Evolutionary conservation across 2,329 filamentous ascomycete species (phyloP).

Genomic region (Calonectria naviculata): DNA sequence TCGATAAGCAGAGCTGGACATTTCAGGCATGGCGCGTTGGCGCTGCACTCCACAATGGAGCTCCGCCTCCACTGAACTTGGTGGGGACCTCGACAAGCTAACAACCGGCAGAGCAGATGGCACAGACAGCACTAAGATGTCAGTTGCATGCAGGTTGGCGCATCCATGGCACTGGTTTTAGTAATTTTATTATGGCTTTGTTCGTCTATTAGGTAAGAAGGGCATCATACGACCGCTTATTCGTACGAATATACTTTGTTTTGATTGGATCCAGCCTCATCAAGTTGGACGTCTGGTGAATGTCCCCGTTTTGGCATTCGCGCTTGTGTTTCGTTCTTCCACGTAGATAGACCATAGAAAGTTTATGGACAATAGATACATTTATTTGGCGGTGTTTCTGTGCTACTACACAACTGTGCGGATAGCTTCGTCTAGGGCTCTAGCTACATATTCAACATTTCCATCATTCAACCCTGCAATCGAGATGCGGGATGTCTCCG

Average conservation of each 20-base stretch:
- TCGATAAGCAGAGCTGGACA: not conserved
- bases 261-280: not conserved
- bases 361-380: not conserved
- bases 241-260: too few relatives aligned
- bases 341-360: not conserved
- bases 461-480: slow-evolving; percentile 21
- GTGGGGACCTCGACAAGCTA: not conserved
- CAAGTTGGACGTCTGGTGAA: not conserved
- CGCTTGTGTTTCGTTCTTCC: not conserved
- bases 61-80: not conserved
- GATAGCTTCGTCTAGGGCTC: slow-evolving; percentile 14
- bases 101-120: too few relatives aligned
- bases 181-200: too few relatives aligned
- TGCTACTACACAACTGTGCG: not conserved
- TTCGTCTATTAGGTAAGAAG: too few relatives aligned
- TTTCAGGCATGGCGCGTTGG: not conserved
- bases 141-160: too few relatives aligned
- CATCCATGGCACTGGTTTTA: too few relatives aligned
- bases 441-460: slow-evolving; percentile 17
- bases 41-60: not conserved
- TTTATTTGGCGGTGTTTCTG: not conserved
- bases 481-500: slow-evolving; percentile 16
- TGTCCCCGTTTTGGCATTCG: not conserved
- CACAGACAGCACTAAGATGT: too few relatives aligned
- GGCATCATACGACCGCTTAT: too few relatives aligned